These are phyloP conservation scores for Sphenostylis stenocarpa DNA, from an alignment of 306 rosid genomes.

Conservation along the genomic window DNA sequence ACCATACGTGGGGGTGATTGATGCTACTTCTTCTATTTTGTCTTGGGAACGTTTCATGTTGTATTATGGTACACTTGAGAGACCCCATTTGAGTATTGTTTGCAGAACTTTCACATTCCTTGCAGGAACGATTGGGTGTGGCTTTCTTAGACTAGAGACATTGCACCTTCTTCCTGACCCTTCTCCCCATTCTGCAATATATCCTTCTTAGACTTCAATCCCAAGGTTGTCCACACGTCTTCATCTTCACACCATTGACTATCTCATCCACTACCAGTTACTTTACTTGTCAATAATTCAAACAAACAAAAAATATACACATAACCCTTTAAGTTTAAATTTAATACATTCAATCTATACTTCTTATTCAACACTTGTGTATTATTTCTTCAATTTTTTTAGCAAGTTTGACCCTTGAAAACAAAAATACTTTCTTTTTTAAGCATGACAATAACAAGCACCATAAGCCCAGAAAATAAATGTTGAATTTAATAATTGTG, in stretches of 20 bases:
- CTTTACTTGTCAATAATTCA: background rate
- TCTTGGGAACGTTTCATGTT: background rate
- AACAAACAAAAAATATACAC: background rate
- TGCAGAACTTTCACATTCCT: slow-evolving; percentile 24
- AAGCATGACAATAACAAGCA: background rate
- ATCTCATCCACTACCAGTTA: background rate
- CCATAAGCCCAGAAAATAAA: background rate
- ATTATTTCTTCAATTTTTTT: background rate
- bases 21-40: background rate
- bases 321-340: background rate
- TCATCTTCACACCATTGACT: slow-evolving; percentile 26
- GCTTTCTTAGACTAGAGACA: slow-evolving; percentile 52
- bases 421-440: background rate
- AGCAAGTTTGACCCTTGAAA: background rate
- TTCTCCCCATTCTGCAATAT: slow-evolving; percentile 10
- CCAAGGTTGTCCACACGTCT: slow-evolving; percentile 40
- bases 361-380: background rate
- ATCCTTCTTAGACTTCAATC: slow-evolving; percentile 33
- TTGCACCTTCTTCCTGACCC: slow-evolving; percentile 40
- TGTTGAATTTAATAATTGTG: background rate
- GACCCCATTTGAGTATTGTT: slow-evolving; percentile 18
- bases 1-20: slow-evolving; percentile 29
- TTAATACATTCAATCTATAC: background rate
- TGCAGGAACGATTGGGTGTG: slow-evolving; percentile 31
- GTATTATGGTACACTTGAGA: slow-evolving; percentile 2